phyloP scores from a whole-genome alignment of 441 rosid genomes.

The Theobroma grandiflorum region DNA sequence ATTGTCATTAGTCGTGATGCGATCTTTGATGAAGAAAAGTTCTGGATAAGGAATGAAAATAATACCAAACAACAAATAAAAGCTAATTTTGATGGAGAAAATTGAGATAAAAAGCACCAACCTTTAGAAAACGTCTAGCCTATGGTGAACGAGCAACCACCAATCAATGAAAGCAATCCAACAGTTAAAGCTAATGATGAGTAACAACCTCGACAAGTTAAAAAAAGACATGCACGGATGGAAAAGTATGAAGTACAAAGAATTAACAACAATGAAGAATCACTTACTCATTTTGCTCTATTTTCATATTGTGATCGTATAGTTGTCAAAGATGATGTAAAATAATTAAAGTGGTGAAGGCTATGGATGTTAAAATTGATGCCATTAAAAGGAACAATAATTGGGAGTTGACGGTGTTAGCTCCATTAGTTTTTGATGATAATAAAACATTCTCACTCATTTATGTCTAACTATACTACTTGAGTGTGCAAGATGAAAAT shows the following conservation, averaged over 20 bases:
- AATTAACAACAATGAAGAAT: background rate
- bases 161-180: background rate
- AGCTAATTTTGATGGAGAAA: too few species aligned
- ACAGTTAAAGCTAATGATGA: too few species aligned
- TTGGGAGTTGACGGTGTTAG: background rate
- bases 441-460: too few species aligned
- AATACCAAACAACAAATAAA: background rate
- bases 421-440: too few species aligned
- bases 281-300: background rate
- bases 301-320: background rate
- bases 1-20: background rate
- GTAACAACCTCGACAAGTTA: background rate
- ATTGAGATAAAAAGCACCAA: background rate
- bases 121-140: too few species aligned
- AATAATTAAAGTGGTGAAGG: background rate
- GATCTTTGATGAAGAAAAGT: background rate
- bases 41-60: background rate
- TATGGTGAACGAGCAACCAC: background rate
- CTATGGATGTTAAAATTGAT: background rate
- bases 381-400: background rate
- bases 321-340: background rate
- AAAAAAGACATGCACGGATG: background rate
- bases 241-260: background rate
- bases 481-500: too few species aligned
- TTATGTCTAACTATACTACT: too few species aligned